Base-by-base conservation (phyloP, 805 yeast genomes). In the Candida khao-thaluensis region DNA sequence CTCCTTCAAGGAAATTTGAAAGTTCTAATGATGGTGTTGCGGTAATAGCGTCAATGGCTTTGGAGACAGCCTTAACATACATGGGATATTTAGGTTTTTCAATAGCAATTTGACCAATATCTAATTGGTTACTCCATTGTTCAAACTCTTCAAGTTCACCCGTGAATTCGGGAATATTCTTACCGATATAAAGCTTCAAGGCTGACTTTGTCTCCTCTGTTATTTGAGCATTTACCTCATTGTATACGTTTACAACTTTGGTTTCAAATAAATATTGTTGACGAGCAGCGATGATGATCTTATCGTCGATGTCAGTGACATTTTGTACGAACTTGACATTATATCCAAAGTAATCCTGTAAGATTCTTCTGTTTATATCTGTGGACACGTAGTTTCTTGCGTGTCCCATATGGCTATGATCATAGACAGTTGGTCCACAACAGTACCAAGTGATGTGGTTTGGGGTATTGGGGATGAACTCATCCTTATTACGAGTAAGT, bases 371-470 rank as follows among this genome's bases (percentile, higher is more conserved):
- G 59, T 89, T 85, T 57, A 93, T 88, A 61, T 93, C 99, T 38
- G 85, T 86, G 7, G 96, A 79, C 35, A 93, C 98, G 56, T 93
- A 93, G 65, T 93, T 93, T 62, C 99, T 75, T 10, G 99, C 99
- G 61, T 93, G 99, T 16, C 99, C 99, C 97, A 93, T 89, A 58
- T 93, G 99, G 37, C 90, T 79, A 23, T 93, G 80, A 63, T 93
- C 96, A 57, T 93, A 93, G 11, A 93, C 99, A 0, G 99, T 93
- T 9, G 99, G 99, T 5, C 99, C 99, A 74, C 99, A 93, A 42
- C 89, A 85, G 68, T 93, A 93, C 99, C 99, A 93, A 1, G 89
- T 76, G 35, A 93, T 85, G 43, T 74, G 76, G 44, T 77, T 76
- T 2, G 77, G 76, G 18, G 69, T 65, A 41, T 70, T 63, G 2